A percentile compares a stretch with the other conserved stretches of the same genome.
phyloP scores from a whole-genome alignment of 805 yeast genomes.

The Peterozyma toletana region DNA sequence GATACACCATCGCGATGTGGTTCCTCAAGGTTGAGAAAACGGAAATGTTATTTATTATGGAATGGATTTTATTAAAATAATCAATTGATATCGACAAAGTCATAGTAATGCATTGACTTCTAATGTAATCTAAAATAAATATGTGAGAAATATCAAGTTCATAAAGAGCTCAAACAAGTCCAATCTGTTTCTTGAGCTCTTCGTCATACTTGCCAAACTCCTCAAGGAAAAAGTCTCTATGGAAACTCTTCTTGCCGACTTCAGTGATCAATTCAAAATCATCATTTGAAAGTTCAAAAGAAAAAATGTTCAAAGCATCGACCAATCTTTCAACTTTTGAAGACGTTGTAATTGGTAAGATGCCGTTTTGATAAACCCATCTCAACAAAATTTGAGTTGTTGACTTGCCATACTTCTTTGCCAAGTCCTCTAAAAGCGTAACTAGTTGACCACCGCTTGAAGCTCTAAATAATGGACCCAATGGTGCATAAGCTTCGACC shows the following conservation, averaged over 20 bases:
- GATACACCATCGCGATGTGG: not conserved
- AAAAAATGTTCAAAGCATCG: conserved; percentile 48
- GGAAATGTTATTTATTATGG: not conserved
- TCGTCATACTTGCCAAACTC: conserved; percentile 13
- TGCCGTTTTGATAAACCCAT: conserved; percentile 61
- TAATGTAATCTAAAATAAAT: too few species aligned
- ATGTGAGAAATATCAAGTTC: too few species aligned
- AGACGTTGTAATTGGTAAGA: conserved; percentile 72
- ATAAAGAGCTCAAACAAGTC: not conserved
- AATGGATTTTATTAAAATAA: not conserved
- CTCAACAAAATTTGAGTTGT: conserved; percentile 60
- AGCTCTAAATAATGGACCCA: conserved; percentile 54
- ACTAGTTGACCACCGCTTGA: conserved; percentile 34
- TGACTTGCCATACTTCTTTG: conserved; percentile 52
- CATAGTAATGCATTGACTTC: not conserved
- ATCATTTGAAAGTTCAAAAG: conserved; percentile 41
- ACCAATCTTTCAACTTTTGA: conserved; percentile 47
- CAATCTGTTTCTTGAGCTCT: not conserved
- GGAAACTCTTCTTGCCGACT: conserved; percentile 27
- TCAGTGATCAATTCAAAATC: conserved; percentile 40
- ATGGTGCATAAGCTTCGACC: conserved; percentile 61
- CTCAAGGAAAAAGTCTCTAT: conserved; percentile 15
- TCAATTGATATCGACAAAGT: conserved; percentile 1
- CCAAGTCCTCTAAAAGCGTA: conserved; percentile 28
- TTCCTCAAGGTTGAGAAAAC: not conserved